Base-by-base conservation (phyloP, 116 monocot genomes). In the Cymodocea nodosa region DNA sequence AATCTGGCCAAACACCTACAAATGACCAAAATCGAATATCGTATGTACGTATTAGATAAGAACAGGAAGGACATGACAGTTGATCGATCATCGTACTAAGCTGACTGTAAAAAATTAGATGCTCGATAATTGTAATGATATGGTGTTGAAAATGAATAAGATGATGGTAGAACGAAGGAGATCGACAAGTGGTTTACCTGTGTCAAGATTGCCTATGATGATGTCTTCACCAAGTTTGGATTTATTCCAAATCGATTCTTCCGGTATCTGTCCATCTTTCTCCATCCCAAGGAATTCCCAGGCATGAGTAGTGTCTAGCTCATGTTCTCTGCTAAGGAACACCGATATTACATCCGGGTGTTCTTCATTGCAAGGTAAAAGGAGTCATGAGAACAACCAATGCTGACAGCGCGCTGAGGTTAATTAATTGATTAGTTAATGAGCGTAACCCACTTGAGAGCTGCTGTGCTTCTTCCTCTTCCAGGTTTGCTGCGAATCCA, bases 1-100 rank as follows among this genome's bases (percentile, higher is more conserved):
- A 82, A 56, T 94, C 89, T 25, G 89, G 89, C 94, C 94, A 94
- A 19, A 94, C 94, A 59, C 93, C 93, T 93, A 34, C 30, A 24
- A n/a, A n/a, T n/a, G n/a, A 59, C 10, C 4, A 23, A 59, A 24
- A 54, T 12, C 54, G 54, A 15, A 54, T 54, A 15, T 17, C 6
- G 30, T 30, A 30, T 3, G 30, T 30, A 30, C 1, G 30, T n/a
- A 30, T 30, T 3, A n/a, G n/a, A n/a, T n/a, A n/a, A n/a, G 30
- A 30, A 30, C 30, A 30, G 2, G 2, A 30, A 30, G 30, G 2
- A 30, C 30, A 1, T 30, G 30, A 1, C 30, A 30, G 3, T 30
- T 30, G 1, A 30, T 30, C 30, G 30, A 30, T 30, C 2, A 3
- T 30, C 30, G 1, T 30, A 3, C 30, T 30, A 30, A 1, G 30